A percentile compares a stretch with the other conserved stretches of the same genome.
Evolutionary conservation across 2,329 filamentous ascomycete genomes (phyloP).

Genomic region (Colletotrichum karsti): DNA sequence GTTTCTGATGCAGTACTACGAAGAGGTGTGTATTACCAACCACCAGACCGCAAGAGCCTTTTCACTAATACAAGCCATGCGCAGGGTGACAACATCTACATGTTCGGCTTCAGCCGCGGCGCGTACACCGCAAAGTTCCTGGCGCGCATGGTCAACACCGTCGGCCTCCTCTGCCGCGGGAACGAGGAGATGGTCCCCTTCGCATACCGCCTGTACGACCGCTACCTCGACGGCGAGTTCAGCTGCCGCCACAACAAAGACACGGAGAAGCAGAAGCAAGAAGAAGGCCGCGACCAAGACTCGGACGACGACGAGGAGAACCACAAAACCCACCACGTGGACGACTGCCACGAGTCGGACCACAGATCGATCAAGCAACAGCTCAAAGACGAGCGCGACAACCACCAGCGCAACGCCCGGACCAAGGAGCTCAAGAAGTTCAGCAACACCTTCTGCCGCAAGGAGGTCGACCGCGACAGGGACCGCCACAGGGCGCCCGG

Average conservation of each 20-base stretch:
- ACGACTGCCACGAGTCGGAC: background rate
- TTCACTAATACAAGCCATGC: background rate
- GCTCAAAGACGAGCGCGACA: conserved; percentile 26
- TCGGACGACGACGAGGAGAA: too few species aligned
- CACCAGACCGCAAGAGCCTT: too few species aligned
- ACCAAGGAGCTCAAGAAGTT: conserved; percentile 51
- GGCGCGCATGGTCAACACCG: conserved; percentile 57
- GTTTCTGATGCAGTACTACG: conserved; percentile 63
- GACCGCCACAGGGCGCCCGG: background rate
- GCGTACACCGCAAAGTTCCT: conserved; percentile 62
- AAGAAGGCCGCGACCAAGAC: background rate
- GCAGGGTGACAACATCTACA: conserved; percentile 58
- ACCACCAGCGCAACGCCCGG: background rate
- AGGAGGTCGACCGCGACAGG: conserved; percentile 32
- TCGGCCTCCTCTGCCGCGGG: conserved; percentile 58
- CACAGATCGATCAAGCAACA: conserved; percentile 24
- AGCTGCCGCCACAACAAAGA: conserved; percentile 33
- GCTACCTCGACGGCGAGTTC: conserved; percentile 46
- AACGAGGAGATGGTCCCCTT: conserved; percentile 64
- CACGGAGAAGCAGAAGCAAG: conserved; percentile 23
- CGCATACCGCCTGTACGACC: conserved; percentile 52
- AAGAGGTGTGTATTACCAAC: conserved; percentile 40
- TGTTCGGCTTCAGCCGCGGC: conserved; percentile 62
- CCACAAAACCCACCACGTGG: too few species aligned
- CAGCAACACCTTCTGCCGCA: conserved; percentile 56